Percentiles rank a stretch among this genome's conserved stretches.
These are phyloP conservation scores for Hyphopichia homilentoma DNA, from an alignment of 805 yeast species.

Conservation along the genomic window DNA sequence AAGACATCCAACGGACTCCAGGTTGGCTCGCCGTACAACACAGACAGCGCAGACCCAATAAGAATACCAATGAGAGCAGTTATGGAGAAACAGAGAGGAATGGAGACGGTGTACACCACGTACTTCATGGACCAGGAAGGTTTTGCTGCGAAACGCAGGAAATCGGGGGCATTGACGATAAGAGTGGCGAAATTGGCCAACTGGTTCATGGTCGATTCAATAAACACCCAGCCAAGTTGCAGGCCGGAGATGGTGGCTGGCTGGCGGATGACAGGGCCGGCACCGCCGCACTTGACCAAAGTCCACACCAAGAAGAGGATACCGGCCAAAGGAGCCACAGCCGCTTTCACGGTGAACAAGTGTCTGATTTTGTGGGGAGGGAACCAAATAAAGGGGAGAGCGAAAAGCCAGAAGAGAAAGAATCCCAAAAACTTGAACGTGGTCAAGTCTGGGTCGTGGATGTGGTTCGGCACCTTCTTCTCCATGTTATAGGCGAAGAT, in stretches of 20 bases:
- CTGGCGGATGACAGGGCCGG: constrained; percentile 67
- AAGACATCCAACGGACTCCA: constrained; percentile 87
- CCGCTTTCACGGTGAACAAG: constrained; percentile 78
- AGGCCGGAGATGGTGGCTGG: constrained; percentile 48
- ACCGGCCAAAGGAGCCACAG: constrained; percentile 78
- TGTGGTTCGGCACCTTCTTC: constrained; percentile 59
- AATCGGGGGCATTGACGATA: constrained; percentile 85
- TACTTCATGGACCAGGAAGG: constrained; percentile 38
- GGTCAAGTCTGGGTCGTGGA: constrained; percentile 57
- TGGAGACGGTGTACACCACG: constrained; percentile 49
- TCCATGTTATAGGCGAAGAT: constrained; percentile 67
- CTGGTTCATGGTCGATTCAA: constrained; percentile 72
- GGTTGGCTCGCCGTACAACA: constrained; percentile 61
- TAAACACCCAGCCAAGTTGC: constrained; percentile 78
- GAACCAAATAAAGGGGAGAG: constrained; percentile 77
- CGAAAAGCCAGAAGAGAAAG: constrained; percentile 77
- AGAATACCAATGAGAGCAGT: constrained; percentile 84
- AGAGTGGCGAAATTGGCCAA: constrained; percentile 87
- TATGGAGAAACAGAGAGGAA: constrained; percentile 74
- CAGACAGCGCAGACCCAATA: constrained; percentile 73
- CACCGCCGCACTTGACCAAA: constrained; percentile 72
- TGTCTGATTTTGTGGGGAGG: constrained; percentile 82
- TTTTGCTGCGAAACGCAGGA: constrained; percentile 70
- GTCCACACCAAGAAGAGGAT: constrained; percentile 84
- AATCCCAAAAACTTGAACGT: constrained; percentile 72